phyloP scores from a whole-genome alignment of 2,329 filamentous ascomycete species.

The Boeremia lycopersici region DNA sequence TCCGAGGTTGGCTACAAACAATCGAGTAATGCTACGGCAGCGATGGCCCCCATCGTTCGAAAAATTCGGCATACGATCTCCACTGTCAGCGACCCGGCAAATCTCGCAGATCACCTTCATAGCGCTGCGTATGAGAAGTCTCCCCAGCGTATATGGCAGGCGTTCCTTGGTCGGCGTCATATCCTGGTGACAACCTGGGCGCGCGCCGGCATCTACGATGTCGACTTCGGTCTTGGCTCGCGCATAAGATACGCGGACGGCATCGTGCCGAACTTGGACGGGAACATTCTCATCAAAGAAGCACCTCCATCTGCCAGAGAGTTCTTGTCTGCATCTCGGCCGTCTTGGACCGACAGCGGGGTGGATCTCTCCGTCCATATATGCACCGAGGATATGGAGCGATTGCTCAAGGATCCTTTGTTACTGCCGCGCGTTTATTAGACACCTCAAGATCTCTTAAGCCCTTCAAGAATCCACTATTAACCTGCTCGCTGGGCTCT shows the following conservation, averaged over 20 bases:
- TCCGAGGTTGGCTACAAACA: background rate
- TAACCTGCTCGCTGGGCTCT: too few species aligned
- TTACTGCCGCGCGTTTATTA: background rate
- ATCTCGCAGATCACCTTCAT: slow-evolving; percentile 8
- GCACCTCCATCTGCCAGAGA: background rate
- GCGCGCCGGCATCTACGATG: slow-evolving; percentile 5
- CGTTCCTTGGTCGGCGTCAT: slow-evolving; percentile 14
- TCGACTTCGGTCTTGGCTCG: slow-evolving; percentile 12
- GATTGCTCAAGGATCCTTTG: slow-evolving; percentile 4
- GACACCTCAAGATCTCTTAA: too few species aligned
- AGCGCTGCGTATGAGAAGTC: slow-evolving; percentile 16
- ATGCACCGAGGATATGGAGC: slow-evolving; percentile 4
- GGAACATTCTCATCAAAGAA: slow-evolving; percentile 9
- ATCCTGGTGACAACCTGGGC: slow-evolving; percentile 17
- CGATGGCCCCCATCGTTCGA: background rate
- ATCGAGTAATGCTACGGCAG: background rate
- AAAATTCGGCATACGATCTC: background rate
- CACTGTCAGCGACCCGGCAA: slow-evolving; percentile 5
- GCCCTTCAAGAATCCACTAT: too few species aligned
- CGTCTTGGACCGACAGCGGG: background rate
- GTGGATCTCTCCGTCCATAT: slow-evolving; percentile 1
- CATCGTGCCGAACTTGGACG: slow-evolving; percentile 10
- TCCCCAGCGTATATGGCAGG: slow-evolving; percentile 15
- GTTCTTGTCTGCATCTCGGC: too few species aligned
- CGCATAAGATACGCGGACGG: slow-evolving; percentile 14